Evolutionary conservation across 2,329 filamentous ascomycete genomes (phyloP), one percentile per base, ranked within the genome.

Genomic region (Emydomyces testavorans): DNA sequence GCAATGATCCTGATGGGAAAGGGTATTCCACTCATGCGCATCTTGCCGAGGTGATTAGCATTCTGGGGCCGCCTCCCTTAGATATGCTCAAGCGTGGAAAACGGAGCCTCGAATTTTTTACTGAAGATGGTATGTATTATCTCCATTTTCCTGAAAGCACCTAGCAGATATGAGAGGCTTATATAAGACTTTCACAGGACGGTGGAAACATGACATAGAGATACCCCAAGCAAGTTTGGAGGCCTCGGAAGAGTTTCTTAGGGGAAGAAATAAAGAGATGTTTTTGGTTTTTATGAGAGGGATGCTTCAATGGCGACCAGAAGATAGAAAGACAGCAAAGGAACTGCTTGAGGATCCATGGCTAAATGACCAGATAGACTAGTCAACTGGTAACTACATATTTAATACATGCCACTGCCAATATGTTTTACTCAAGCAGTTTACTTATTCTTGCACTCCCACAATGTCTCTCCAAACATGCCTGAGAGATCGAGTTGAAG

Each of bases 21-120:
- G 54, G 56, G 11, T 60, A 53, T 2, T 70, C 70, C 16, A 62
- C 62, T 3, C 66, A 63, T 8, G 60, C 65, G 0, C 69, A 71
- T 55, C 64, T 74, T 32, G 68, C 71, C 1, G 68, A 73, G 51
- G 67, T 73, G 0, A 63, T 71, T 7, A 62, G 55, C 0, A 41
- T 73, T 1, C 60, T 74, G 8, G 71, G 71, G 0, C 60, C 59
- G 10, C 69, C 70, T 15, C 69, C 70, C 4, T 50, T 58, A 3
- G 54, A 56, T 8, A 54, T 71, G 5, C 57, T 70, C 38, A 15
- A 54, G 1, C 53, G 53, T n/a, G 65, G 65, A 5, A 57, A 56
- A 21, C 52, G 53, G 21, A 69, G 58, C 15, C 51, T 53, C 34
- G 66, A 67, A 45, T 71, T 68, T 53, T 71, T 71, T 47, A 59